These are phyloP conservation scores for Phytophthora colocasiae DNA, from an alignment of 352 stramenopile genomes.

Conservation along the genomic window DNA sequence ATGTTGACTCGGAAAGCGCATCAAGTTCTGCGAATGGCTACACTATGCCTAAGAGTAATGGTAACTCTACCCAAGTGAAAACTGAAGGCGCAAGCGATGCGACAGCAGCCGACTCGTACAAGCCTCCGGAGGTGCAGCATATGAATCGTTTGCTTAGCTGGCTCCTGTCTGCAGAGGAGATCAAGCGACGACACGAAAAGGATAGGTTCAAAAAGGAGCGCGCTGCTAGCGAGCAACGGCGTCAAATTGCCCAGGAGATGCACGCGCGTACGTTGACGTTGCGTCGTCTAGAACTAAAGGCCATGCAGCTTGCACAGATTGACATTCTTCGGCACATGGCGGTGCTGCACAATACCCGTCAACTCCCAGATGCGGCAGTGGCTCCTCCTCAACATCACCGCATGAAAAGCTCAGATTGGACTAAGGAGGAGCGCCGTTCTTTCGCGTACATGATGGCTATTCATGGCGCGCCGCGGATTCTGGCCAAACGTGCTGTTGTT, in stretches of 20 bases:
- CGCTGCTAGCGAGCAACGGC: slow-evolving; percentile 69
- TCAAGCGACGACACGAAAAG: slow-evolving; percentile 83
- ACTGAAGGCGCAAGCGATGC: slow-evolving; percentile 26
- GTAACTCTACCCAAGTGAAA: slow-evolving; percentile 27
- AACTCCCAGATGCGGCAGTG: slow-evolving; percentile 57
- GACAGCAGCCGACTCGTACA: slow-evolving; percentile 60
- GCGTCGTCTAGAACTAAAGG: slow-evolving; percentile 83
- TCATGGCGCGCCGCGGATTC: slow-evolving; percentile 77
- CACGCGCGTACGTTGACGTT: slow-evolving; percentile 65
- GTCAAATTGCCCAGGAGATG: slow-evolving; percentile 75
- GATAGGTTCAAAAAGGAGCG: slow-evolving; percentile 85
- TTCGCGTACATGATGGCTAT: slow-evolving; percentile 84
- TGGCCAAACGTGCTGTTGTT: slow-evolving; percentile 66
- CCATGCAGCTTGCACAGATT: slow-evolving; percentile 84
- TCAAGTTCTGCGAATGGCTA: slow-evolving; percentile 49
- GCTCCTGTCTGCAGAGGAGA: slow-evolving; percentile 86
- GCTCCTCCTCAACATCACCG: slow-evolving; percentile 56
- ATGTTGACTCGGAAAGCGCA: slow-evolving; percentile 59
- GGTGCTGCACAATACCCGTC: slow-evolving; percentile 67
- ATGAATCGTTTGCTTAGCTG: slow-evolving; percentile 91
- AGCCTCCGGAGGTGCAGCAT: slow-evolving; percentile 89
- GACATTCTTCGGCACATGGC: slow-evolving; percentile 80
- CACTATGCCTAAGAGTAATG: slow-evolving; percentile 36
- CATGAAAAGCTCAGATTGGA: slow-evolving; percentile 86
- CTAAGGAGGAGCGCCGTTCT: slow-evolving; percentile 82